Conservation (phyloP, 192 early-diverging fungal genomes). For the Dimargaris verticillata region DNA sequence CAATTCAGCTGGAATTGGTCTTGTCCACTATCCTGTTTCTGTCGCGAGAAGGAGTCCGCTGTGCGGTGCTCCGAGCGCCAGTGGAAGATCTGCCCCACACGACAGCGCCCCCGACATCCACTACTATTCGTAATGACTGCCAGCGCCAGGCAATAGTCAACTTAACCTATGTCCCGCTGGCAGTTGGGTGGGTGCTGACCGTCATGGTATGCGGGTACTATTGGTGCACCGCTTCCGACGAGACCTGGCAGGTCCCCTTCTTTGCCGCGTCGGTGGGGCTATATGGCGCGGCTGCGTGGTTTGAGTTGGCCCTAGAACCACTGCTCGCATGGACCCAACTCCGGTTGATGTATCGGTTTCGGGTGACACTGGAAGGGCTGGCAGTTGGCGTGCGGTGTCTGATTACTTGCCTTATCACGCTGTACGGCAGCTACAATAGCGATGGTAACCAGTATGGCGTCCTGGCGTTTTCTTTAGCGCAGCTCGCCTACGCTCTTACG, state of each 20-base stretch:
- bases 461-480: slow-evolving; percentile 62
- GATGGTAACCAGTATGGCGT: slow-evolving; percentile 36
- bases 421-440: slow-evolving; percentile 23
- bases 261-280: slow-evolving; percentile 37
- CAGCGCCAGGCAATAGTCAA: slow-evolving; percentile 46
- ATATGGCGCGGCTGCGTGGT: slow-evolving; percentile 55
- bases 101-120: background rate
- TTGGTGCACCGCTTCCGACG: slow-evolving; percentile 21
- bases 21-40: slow-evolving; percentile 84
- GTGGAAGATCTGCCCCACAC: background rate
- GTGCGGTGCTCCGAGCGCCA: slow-evolving; percentile 43
- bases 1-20: slow-evolving; percentile 69
- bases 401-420: slow-evolving; percentile 41
- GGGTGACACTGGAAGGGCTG: slow-evolving; percentile 68
- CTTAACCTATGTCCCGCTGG: slow-evolving; percentile 51
- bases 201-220: slow-evolving; percentile 34
- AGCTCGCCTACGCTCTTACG: slow-evolving; percentile 48
- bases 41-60: slow-evolving; percentile 64
- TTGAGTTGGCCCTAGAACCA: slow-evolving; percentile 77
- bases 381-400: slow-evolving; percentile 61
- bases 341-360: slow-evolving; percentile 53
- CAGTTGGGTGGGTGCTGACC: slow-evolving; percentile 40
- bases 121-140: background rate
- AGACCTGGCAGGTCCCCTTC: slow-evolving; percentile 19
- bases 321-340: slow-evolving; percentile 58